phyloP scores from a whole-genome alignment of 768 basidiomycete species.

The Amylocystis lapponica region DNA sequence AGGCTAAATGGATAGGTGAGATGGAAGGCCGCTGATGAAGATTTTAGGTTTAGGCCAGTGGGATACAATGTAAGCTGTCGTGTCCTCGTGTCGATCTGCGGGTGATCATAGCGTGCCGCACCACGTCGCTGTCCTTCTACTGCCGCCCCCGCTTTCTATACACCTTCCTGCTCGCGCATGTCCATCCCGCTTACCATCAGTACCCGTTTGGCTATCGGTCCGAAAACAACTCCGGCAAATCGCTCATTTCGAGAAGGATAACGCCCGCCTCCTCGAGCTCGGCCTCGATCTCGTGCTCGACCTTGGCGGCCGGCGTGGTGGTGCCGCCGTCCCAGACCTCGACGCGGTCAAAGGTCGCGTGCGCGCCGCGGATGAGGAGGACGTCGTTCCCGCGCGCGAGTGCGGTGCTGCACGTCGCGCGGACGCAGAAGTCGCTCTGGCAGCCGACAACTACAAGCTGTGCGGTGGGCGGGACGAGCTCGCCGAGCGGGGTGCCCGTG shows the following conservation, averaged over 20 bases:
- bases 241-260: slow-evolving; percentile 59
- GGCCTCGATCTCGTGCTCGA: slow-evolving; percentile 57
- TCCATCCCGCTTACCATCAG: no score
- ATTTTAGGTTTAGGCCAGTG: no score
- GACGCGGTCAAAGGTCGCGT: slow-evolving; percentile 62
- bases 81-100: no score
- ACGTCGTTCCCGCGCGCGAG: slow-evolving; percentile 62
- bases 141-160: no score
- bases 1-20: no score
- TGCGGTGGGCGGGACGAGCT: slow-evolving; percentile 45
- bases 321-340: slow-evolving; percentile 54
- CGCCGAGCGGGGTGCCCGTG: slow-evolving; percentile 47
- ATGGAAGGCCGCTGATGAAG: no score
- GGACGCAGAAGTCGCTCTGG: slow-evolving; percentile 57
- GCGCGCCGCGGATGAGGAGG: slow-evolving; percentile 55
- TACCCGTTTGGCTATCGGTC: no score
- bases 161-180: no score
- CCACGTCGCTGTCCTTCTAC: no score
- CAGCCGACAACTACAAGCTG: slow-evolving; percentile 64
- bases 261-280: slow-evolving; percentile 70
- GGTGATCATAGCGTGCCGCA: no score
- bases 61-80: no score
- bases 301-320: slow-evolving; percentile 37
- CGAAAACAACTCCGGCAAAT: slow-evolving; percentile 52
- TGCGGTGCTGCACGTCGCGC: slow-evolving; percentile 54